Percentiles rank a stretch among this genome's conserved stretches.
phyloP scores from a whole-genome alignment of 306 rosid species.

The Fagus sylvatica region DNA sequence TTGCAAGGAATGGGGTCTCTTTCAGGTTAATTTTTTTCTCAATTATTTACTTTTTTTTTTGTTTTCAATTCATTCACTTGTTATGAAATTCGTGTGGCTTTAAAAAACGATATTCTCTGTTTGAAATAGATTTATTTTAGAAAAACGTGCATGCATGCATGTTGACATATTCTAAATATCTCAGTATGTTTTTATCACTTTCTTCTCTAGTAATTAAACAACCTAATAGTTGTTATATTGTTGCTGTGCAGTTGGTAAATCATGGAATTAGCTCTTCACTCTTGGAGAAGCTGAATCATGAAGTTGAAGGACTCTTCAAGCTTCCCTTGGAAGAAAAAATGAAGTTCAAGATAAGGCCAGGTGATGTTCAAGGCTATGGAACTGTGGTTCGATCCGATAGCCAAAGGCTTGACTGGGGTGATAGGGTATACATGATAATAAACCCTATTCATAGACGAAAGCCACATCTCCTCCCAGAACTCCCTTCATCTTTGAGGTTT shows the following conservation, averaged over 20 bases:
- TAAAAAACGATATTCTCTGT: too few relatives aligned
- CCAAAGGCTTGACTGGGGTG: slow-evolving; percentile 53
- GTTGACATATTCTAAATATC: too few relatives aligned
- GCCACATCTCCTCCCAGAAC: slow-evolving; percentile 41
- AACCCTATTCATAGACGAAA: slow-evolving; percentile 40
- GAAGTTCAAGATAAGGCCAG: slow-evolving; percentile 30
- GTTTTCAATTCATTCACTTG: background rate
- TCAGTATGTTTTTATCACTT: too few relatives aligned
- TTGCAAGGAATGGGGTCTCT: slow-evolving; percentile 48
- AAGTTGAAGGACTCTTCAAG: slow-evolving; percentile 42
- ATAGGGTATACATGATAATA: slow-evolving; percentile 35
- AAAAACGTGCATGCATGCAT: too few relatives aligned
- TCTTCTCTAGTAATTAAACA: background rate
- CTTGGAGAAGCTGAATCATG: slow-evolving; percentile 35
- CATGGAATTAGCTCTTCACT: slow-evolving; percentile 43
- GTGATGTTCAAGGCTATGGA: slow-evolving; percentile 57
- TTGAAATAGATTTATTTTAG: too few relatives aligned
- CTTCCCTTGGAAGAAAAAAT: slow-evolving; percentile 45
- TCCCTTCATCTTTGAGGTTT: slow-evolving; percentile 44
- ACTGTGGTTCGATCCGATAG: slow-evolving; percentile 9
- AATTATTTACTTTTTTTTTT: background rate
- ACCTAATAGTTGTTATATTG: background rate
- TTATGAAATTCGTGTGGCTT: too few relatives aligned
- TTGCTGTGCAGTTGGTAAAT: slow-evolving; percentile 39
- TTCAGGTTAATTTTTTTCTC: slow-evolving; percentile 29